Evolutionary conservation across 164 flowering plant genomes (phyloP).

Genomic region (Berberis vulgaris): DNA sequence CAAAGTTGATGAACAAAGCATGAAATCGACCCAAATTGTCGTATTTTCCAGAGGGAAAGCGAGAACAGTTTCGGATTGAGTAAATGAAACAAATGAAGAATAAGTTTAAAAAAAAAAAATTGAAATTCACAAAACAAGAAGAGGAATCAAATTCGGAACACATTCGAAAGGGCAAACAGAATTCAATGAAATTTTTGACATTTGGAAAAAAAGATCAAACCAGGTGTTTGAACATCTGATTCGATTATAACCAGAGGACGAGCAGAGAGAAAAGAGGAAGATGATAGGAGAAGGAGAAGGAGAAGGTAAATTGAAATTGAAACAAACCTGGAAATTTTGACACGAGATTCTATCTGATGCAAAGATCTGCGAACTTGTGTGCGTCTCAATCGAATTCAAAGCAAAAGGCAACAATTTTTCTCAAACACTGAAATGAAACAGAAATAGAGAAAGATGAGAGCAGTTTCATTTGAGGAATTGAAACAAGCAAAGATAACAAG

Average conservation of each 20-base stretch:
- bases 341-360: neutral
- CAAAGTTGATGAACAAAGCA: too few species aligned
- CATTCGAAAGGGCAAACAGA: neutral
- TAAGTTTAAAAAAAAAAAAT: too few species aligned
- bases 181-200: too few species aligned
- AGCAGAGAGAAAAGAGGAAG: neutral
- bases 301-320: neutral
- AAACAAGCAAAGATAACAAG: too few species aligned
- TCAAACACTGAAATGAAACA: neutral
- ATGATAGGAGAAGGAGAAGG: neutral
- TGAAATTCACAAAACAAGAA: neutral
- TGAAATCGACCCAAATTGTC: too few species aligned
- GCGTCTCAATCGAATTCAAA: neutral
- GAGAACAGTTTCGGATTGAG: too few species aligned
- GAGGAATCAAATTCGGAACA: neutral
- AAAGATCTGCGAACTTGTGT: constrained; percentile 4
- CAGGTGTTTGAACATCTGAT: neutral
- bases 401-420: constrained; percentile 4
- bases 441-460: neutral
- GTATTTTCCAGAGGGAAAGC: too few species aligned
- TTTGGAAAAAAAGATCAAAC: neutral
- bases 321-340: neutral
- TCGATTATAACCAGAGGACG: neutral
- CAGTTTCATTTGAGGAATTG: too few species aligned
- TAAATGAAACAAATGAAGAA: too few species aligned